These are phyloP conservation scores for Tubosaeta sp. DNA, from an alignment of 768 basidiomycete species.

Conservation along the genomic window DNA sequence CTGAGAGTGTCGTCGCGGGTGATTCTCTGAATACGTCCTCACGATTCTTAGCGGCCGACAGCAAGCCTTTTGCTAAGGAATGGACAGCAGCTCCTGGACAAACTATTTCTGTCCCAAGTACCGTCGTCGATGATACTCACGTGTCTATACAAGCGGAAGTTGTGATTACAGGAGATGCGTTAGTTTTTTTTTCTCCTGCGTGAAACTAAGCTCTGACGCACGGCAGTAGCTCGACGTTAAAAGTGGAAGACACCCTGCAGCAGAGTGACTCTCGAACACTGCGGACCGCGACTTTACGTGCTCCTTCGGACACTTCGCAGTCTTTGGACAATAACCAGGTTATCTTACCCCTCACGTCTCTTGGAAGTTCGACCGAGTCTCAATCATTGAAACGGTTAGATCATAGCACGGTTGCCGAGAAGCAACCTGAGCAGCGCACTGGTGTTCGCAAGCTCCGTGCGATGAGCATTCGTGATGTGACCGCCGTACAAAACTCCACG, in stretches of 20 bases:
- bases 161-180: background rate
- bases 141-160: background rate
- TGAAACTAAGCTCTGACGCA: background rate
- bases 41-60: background rate
- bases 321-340: background rate
- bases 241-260: background rate
- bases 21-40: background rate
- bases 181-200: background rate
- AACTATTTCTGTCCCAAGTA: background rate
- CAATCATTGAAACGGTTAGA: background rate
- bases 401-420: background rate
- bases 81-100: background rate
- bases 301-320: background rate
- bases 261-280: background rate
- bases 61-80: background rate
- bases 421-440: background rate
- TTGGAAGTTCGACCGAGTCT: background rate
- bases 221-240: background rate
- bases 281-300: background rate
- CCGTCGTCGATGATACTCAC: background rate
- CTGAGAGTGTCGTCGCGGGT: background rate
- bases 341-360: background rate
- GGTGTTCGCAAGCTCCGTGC: background rate
- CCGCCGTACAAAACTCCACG: background rate
- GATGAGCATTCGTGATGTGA: background rate